Base-by-base conservation (phyloP, 345 rosid species). In the Eutrema japonicum region DNA sequence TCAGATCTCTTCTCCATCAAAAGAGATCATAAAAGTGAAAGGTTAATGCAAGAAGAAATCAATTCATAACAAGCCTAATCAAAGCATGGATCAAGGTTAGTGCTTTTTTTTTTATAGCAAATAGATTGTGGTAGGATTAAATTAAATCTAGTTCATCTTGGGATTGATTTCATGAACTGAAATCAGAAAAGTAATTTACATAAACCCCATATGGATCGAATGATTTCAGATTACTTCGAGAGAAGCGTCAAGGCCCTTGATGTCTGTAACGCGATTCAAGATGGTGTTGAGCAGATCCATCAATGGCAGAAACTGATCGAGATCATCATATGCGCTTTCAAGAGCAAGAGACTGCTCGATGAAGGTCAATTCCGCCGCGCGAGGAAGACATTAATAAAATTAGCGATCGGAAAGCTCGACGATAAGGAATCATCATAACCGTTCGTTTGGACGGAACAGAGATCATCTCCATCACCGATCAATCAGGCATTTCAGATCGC, bases 331-430 rank as follows among this genome's bases (percentile, higher is more conserved):
- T 78, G 82, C n/a, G 87, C 93, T 16, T 72, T 94, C 74, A 88
- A 81, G 16, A 74, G 63, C 6, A 80, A 73, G 76, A 71, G 68
- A 37, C 81, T 77, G n/a, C 43, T 85, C 3, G 91, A 97, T 0
- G 96, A 91, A 79, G 96, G 97, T 0, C 96, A 91, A 10, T 82
- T 89, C 52, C 97, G 95, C 6, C 90, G 98, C 0, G 97, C 97
- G 0, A 91, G 80, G 77, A 94, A 89, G 81, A 93, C 95, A 0
- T 40, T 94, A 38, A 58, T 86, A 2, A 96, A 94, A 68, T 68
- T 94, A 51, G 88, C 97, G 0, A 82, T 94, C 11, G 82, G 85
- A 9, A 94, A 91, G 98, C 87, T 91, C 1, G 97, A 91, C 10
- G 95, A 87, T 51, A 91, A 86, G 72, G 96, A 88, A 0, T 82